Evolutionary conservation across 2,329 filamentous ascomycete genomes (phyloP).

Genomic region (Ophiocordyceps robertsii): DNA sequence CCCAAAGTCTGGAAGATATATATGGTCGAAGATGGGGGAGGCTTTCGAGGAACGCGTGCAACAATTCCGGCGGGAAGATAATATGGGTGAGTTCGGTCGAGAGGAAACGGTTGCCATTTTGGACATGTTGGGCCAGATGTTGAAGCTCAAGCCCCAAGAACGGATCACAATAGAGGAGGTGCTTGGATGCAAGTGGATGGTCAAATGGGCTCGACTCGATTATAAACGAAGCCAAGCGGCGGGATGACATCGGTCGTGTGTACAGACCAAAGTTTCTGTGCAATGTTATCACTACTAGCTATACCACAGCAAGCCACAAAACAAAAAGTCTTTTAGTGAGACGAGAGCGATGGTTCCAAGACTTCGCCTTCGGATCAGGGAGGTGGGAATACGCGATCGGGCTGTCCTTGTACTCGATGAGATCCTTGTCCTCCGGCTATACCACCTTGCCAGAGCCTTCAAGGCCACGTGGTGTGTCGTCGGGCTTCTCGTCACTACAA

Average conservation of each 20-base stretch:
- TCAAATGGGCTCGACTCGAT: neutral
- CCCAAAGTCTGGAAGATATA: neutral
- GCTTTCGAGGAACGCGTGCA: neutral
- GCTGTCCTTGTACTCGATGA: constrained; percentile 1
- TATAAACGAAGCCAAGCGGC: neutral
- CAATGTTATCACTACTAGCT: neutral
- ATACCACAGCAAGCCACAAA: neutral
- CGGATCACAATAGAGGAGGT: neutral
- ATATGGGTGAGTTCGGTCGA: neutral
- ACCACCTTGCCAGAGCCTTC: constrained; percentile 1
- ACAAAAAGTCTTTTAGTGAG: neutral
- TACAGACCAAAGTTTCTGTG: neutral
- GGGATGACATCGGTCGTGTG: neutral
- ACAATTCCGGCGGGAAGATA: neutral
- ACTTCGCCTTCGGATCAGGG: neutral
- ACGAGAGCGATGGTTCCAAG: neutral
- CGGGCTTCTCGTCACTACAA: constrained; percentile 1
- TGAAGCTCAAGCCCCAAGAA: neutral
- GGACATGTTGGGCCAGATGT: neutral
- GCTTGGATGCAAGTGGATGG: neutral
- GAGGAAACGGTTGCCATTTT: neutral
- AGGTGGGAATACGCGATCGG: constrained; percentile 1
- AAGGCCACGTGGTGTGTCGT: neutral
- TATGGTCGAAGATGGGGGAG: neutral
- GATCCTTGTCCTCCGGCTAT: neutral